A percentile compares a stretch with the other conserved stretches of the same genome.
Conservation (phyloP, 1,139 yeast species). For the Sugiyamaella novakii region DNA sequence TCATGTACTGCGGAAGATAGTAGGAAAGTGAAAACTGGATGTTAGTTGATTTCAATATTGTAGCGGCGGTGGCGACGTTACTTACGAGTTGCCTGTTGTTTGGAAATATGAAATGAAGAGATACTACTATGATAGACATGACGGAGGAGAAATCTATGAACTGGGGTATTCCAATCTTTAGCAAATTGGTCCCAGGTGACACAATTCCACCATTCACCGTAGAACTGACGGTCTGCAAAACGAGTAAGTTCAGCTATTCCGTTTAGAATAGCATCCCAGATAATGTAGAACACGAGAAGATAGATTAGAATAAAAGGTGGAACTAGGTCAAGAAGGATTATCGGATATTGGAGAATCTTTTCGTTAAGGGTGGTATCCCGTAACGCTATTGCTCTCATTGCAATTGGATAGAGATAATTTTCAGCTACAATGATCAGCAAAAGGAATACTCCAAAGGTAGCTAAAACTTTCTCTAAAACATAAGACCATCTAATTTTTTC, state of each 20-base stretch:
- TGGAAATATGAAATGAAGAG: conserved; percentile 69
- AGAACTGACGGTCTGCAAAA: conserved; percentile 89
- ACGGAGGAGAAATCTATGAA: conserved; percentile 83
- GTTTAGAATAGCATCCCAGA: conserved; percentile 92
- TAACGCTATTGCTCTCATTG: conserved; percentile 57
- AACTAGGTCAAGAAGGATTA: conserved; percentile 69
- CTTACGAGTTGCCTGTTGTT: conserved; percentile 59
- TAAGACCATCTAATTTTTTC: conserved; percentile 66
- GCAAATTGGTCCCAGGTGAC: conserved; percentile 93
- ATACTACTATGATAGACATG: conserved; percentile 95
- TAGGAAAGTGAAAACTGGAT: conserved; percentile 65
- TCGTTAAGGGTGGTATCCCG: conserved; percentile 51
- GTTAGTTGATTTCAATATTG: background rate
- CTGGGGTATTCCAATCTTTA: conserved; percentile 93
- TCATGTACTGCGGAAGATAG: conserved; percentile 86
- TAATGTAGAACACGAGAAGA: conserved; percentile 76
- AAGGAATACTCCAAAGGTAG: conserved; percentile 82
- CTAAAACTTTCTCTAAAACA: conserved; percentile 68
- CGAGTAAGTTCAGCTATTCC: conserved; percentile 83
- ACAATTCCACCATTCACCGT: conserved; percentile 98
- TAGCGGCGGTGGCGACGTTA: conserved; percentile 4
- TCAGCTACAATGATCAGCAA: conserved; percentile 85
- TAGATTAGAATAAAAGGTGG: conserved; percentile 79
- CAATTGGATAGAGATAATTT: conserved; percentile 73
- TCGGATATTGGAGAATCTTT: conserved; percentile 56